A percentile compares a stretch with the other conserved stretches of the same genome.
Conservation (phyloP, 2,329 filamentous ascomycete genomes). For the Kalmusia sp. region DNA sequence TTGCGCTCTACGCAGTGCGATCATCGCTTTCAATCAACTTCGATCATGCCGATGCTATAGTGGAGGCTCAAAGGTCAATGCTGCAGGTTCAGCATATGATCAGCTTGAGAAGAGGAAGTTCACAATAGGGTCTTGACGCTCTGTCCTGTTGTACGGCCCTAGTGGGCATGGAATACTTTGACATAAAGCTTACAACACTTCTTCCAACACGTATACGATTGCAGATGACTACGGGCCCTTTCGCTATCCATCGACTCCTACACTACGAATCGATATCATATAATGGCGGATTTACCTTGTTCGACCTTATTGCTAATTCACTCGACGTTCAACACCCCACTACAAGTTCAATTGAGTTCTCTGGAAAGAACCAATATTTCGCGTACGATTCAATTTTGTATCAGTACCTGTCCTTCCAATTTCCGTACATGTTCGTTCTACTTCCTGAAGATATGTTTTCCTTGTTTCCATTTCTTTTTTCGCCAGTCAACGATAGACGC, state of each 20-base stretch:
- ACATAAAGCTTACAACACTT: too few relatives aligned
- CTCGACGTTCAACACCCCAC: not conserved
- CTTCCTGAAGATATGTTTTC: too few relatives aligned
- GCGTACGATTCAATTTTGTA: not conserved
- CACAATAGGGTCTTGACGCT: conserved; percentile 3
- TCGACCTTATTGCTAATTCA: not conserved
- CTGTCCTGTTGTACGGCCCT: not conserved
- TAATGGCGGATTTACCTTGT: not conserved
- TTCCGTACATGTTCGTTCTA: too few relatives aligned
- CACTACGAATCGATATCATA: not conserved
- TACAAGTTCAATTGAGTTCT: not conserved
- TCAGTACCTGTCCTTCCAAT: not conserved
- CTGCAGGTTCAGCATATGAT: conserved; percentile 31
- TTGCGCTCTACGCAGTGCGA: conserved; percentile 36
- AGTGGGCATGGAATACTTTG: not conserved
- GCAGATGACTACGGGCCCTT: too few relatives aligned
- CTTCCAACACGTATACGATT: too few relatives aligned
- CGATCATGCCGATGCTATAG: conserved; percentile 26
- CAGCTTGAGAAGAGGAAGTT: conserved; percentile 20
- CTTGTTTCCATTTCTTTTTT: not conserved
- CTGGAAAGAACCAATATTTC: not conserved
- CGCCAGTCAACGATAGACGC: not conserved
- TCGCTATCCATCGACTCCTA: too few relatives aligned
- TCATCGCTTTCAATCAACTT: conserved; percentile 26
- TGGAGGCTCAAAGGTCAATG: conserved; percentile 35